Evolutionary conservation across 768 basidiomycete genomes (phyloP), one percentile per base, ranked within the genome.

Genomic region (Naganishia vishniacii): DNA sequence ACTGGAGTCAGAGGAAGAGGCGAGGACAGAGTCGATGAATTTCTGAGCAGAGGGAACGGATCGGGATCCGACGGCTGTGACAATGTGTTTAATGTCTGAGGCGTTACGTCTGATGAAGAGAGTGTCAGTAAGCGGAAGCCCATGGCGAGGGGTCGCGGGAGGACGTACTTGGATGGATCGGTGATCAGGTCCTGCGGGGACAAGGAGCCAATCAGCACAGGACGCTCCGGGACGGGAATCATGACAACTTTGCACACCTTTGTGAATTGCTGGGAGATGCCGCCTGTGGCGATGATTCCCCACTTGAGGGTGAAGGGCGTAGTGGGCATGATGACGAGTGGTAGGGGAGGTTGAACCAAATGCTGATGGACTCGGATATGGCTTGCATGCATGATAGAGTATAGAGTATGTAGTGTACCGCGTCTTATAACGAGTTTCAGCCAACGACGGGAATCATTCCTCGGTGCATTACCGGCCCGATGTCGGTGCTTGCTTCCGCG

Each of bases 201-300:
- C 9, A 11, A n/a, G 11, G 6, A 8, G 42, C 18, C 6, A 44
- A n/a, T 6, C 18, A 5, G 42, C n/a, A 15, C 18, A 5, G 5
- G 42, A 44, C 7, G n/a, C 34, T 37, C 6, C 18, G n/a, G n/a
- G n/a, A n/a, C n/a, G n/a, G n/a, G n/a, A n/a, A n/a, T n/a, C n/a
- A n/a, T n/a, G n/a, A n/a, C n/a, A n/a, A n/a, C n/a, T n/a, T n/a
- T n/a, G n/a, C 42, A 44, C n/a, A 44, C 42, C 42, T 44, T 44
- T 12, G 42, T 44, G 42, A 44, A 44, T 15, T 44, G 42, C 42
- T 44, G 42, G 9, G 42, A 12, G 42, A 44, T 44, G 9, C 13
- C 42, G 25, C 69, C 69, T 1, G 89, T 90, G 13, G 89, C 88
- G 66, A 94, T 86, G 68, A 92, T 88, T 18, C 91, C 90, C 91